Percentiles rank a stretch among this genome's conserved stretches.
Conservation (phyloP, 192 early-diverging fungal species). For the Podila epicladia region DNA sequence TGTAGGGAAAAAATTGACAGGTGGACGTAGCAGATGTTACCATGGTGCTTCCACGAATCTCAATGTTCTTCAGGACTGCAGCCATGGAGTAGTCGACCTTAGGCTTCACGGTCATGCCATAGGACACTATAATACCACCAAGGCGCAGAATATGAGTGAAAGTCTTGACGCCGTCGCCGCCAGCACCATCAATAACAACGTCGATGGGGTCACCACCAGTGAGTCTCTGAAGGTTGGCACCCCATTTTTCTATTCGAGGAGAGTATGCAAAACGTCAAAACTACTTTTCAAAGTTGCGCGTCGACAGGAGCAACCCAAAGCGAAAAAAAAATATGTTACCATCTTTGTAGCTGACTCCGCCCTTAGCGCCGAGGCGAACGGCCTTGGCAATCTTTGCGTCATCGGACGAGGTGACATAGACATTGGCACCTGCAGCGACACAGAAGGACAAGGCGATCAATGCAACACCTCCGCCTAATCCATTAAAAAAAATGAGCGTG, state of each 20-base stretch:
- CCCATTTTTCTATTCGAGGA: constrained; percentile 55
- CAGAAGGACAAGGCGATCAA: constrained; percentile 73
- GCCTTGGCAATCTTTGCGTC: constrained; percentile 71
- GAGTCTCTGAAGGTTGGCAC: constrained; percentile 52
- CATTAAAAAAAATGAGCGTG: background rate
- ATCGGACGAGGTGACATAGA: constrained; percentile 74
- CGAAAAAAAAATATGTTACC: constrained; percentile 28
- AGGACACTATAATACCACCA: constrained; percentile 67
- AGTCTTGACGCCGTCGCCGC: constrained; percentile 56
- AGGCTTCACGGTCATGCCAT: constrained; percentile 66
- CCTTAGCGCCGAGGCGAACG: constrained; percentile 68
- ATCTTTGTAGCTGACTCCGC: constrained; percentile 76
- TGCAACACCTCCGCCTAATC: constrained; percentile 72
- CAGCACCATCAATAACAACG: constrained; percentile 74
- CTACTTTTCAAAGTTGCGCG: background rate
- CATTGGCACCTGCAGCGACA: constrained; percentile 72
- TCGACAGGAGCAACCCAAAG: background rate
- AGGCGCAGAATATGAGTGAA: constrained; percentile 56
- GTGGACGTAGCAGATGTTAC: constrained; percentile 40
- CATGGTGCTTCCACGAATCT: constrained; percentile 71
- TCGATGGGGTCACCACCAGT: constrained; percentile 50
- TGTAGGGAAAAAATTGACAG: background rate
- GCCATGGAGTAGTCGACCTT: constrained; percentile 56
- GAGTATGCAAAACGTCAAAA: background rate
- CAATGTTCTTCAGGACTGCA: constrained; percentile 67